Evolutionary conservation across 768 basidiomycete species (phyloP), one percentile per base, ranked within the genome.

Genomic region (Tylopilus plumbeoviolaceoides): DNA sequence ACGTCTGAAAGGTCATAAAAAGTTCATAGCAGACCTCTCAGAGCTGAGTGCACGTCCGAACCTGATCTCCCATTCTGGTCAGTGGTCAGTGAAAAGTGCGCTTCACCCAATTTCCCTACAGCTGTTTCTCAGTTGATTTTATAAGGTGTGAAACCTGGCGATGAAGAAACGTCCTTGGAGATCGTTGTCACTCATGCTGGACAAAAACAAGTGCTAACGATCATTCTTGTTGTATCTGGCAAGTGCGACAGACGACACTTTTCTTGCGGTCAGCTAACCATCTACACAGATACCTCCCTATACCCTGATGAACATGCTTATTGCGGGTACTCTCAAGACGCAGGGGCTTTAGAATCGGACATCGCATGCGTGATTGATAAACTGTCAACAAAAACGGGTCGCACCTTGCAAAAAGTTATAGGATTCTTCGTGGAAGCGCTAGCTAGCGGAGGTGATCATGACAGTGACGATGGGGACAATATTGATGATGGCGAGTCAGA

Each of bases 151-250:
- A 63, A 69, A 27, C 41, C 73, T 21, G 83, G 83, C 25, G 84
- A 85, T 25, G 84, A 86, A 47, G 84, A 86, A 56, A 83, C 83
- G 17, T 74, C 77, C n/a, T 67, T 87, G 18, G 76, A 83, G 47
- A 69, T 84, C 30, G 61, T 61, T 12, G 67, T 85, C 20, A 62
- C 68, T 41, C 54, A 48, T 43, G 2, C 40, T 11, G n/a, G 21
- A 6, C 25, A 48, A 28, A n/a, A 4, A 3, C 43, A 36, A 27
- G 4, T 14, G 1, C 52, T 42, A 14, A 42, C 70, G 1, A 62
- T 77, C 35, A 75, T 72, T 55, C 62, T 85, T 20, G 65, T 82
- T 27, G 70, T 82, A 25, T 78, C 82, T 38, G 83, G 81, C 76
- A 58, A 36, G 74, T 59, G 18, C 7, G 17, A 44, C 17, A 12